phyloP scores from a whole-genome alignment of 2,329 filamentous ascomycete genomes.

The Pseudopyrenochaeta lycopersici region DNA sequence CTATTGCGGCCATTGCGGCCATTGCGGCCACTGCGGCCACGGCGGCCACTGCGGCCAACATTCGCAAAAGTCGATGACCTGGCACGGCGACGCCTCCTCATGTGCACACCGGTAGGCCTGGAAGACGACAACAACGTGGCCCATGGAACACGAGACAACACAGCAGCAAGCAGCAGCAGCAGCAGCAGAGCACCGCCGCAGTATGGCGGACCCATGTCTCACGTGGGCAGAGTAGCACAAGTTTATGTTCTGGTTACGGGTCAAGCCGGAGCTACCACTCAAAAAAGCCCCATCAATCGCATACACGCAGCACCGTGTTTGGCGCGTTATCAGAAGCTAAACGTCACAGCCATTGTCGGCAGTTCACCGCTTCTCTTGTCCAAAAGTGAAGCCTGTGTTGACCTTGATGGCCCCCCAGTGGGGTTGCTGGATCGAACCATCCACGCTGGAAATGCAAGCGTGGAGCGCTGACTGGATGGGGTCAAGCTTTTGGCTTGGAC shows the following conservation, averaged over 20 bases:
- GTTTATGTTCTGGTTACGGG: slow-evolving; percentile 32
- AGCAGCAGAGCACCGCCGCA: slow-evolving; percentile 41
- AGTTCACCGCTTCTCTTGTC: slow-evolving; percentile 40
- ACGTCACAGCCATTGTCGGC: slow-evolving; percentile 39
- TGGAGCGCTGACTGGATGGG: slow-evolving; percentile 16
- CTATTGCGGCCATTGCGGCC: not conserved
- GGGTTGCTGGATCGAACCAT: slow-evolving; percentile 24
- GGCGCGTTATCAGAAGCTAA: slow-evolving; percentile 20
- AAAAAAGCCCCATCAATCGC: slow-evolving; percentile 27
- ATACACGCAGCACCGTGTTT: slow-evolving; percentile 29
- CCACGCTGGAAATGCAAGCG: slow-evolving; percentile 19
- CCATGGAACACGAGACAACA: slow-evolving; percentile 40
- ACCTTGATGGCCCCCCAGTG: slow-evolving; percentile 19
- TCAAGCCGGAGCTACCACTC: slow-evolving; percentile 41
- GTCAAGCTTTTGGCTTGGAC: slow-evolving; percentile 40
- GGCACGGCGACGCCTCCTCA: slow-evolving; percentile 19
- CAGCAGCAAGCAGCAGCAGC: slow-evolving; percentile 34
- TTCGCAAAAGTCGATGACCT: slow-evolving; percentile 14
- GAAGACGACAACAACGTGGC: slow-evolving; percentile 40
- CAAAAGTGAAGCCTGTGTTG: slow-evolving; percentile 20
- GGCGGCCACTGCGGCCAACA: slow-evolving; percentile 9
- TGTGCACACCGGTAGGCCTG: slow-evolving; percentile 17
- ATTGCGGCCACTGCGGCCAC: no score
- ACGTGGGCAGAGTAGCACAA: slow-evolving; percentile 36
- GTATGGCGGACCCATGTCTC: slow-evolving; percentile 29